Evolutionary conservation across 1,284 basidiomycete species (phyloP), one percentile per base, ranked within the genome.

Genomic region (Pseudozyma sp.): DNA sequence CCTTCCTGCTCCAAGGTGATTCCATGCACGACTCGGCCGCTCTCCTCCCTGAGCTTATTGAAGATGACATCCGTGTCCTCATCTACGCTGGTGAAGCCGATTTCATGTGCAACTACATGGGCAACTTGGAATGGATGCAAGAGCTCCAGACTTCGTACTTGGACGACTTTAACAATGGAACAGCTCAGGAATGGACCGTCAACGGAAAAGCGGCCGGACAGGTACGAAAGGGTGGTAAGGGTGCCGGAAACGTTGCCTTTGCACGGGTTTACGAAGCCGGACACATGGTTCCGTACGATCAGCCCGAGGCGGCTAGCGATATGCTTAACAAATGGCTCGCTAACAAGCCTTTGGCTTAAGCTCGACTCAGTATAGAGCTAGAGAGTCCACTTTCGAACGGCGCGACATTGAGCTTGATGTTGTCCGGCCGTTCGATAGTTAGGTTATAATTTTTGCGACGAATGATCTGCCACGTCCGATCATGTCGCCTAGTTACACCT

Each of bases 11-110:
- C 76, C 90, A 92, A 76, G 92, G 92, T 25, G 92, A 94, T 80
- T 90, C 89, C 13, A 90, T 91, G 89, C 91, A 91, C 85, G 91
- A 94, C 85, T 89, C 90, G 48, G 91, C 92, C 7, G 86, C 86
- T 18, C 87, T 95, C 7, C 87, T 96, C 12, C 90, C 92, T 14
- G 89, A 90, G 48, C 87, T 96, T 9, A 87, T 95, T 58, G 89
- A 92, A 60, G 89, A 89, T 65, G 92, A 92, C 45, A 87, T 95
- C 53, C 87, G 92, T 60, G 86, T 95, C 39, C 86, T 95, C 43
- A 90, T 94, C 40, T 95, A 94, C 80, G 92, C 92, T 59, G 93
- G 92, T 25, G 91, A 92, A 79, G 90, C 92, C 88, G 94, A 95
- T 85, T 90, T 91, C 87, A 91, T 86, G 78, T 84, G 83, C 70